phyloP scores from a whole-genome alignment of 805 yeast genomes.

The Ogataea nakhonphanomensis region DNA sequence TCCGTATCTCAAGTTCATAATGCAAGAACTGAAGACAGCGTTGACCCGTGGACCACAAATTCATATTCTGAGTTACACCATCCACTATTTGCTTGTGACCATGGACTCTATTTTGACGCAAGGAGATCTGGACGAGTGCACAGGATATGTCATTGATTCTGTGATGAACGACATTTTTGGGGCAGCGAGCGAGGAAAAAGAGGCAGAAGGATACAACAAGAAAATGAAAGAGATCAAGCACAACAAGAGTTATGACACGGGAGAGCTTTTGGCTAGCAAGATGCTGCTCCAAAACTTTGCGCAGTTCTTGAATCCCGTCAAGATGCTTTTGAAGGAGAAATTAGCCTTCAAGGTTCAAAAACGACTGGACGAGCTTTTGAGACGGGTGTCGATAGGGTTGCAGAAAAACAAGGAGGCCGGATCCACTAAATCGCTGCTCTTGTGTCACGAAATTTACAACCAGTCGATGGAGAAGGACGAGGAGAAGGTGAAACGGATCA shows the following conservation, averaged over 20 bases:
- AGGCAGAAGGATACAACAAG: conserved; percentile 84
- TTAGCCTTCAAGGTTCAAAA: conserved; percentile 65
- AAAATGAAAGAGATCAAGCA: conserved; percentile 88
- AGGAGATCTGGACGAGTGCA: conserved; percentile 72
- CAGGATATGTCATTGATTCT: conserved; percentile 57
- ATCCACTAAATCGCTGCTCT: conserved; percentile 53
- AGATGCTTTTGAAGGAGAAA: conserved; percentile 57
- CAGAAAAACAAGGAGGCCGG: conserved; percentile 62
- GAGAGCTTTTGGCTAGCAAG: conserved; percentile 68
- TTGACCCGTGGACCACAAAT: conserved; percentile 87
- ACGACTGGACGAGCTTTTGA: conserved; percentile 73
- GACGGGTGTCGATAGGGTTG: conserved; percentile 77
- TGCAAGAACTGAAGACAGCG: conserved; percentile 76
- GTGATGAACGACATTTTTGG: conserved; percentile 95
- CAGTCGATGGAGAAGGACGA: conserved; percentile 40
- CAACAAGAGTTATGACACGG: conserved; percentile 84
- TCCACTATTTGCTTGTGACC: conserved; percentile 66
- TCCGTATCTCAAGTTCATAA: conserved; percentile 64
- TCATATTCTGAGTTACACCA: conserved; percentile 86
- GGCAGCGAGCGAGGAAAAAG: conserved; percentile 88
- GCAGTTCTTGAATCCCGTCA: conserved; percentile 64
- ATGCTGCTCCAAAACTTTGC: conserved; percentile 57
- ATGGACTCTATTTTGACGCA: conserved; percentile 42
- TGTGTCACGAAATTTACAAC: conserved; percentile 70
- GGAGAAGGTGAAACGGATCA: conserved; percentile 16